Conservation (phyloP, 192 early-diverging fungal species). For the Coemansia sp. region DNA sequence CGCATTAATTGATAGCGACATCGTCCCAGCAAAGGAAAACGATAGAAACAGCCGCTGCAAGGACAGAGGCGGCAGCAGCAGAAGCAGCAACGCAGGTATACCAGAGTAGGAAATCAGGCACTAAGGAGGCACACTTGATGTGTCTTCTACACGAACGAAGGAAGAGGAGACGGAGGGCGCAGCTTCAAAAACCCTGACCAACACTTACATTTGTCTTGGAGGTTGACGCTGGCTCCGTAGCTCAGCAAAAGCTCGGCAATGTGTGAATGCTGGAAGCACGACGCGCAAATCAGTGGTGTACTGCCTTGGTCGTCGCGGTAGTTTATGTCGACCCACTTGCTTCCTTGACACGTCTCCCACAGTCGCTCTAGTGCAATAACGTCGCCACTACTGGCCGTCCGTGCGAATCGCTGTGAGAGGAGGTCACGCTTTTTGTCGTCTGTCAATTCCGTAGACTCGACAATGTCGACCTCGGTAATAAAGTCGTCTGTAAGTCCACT, state of each 20-base stretch:
- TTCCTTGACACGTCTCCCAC: constrained; percentile 56
- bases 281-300: constrained; percentile 83
- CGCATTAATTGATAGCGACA: not conserved
- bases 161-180: not conserved
- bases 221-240: constrained; percentile 73
- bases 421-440: constrained; percentile 58
- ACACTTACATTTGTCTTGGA: constrained; percentile 75
- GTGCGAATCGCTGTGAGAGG: constrained; percentile 65
- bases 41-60: not conserved
- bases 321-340: constrained; percentile 72
- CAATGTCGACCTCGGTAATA: constrained; percentile 38
- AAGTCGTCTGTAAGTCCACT: constrained; percentile 29
- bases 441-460: constrained; percentile 41
- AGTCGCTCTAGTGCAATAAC: constrained; percentile 60
- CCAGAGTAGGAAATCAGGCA: not conserved
- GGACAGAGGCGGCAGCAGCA: not conserved
- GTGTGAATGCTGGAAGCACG: constrained; percentile 80
- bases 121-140: not conserved
- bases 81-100: not conserved
- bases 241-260: constrained; percentile 69
- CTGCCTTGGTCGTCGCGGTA: constrained; percentile 82
- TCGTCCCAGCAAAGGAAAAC: not conserved
- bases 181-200: not conserved
- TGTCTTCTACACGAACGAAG: not conserved
- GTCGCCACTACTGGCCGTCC: constrained; percentile 75